Percentiles rank a stretch among this genome's conserved stretches.
These are phyloP conservation scores for Pouteria campechiana DNA, from an alignment of 179 eudicot species.

Conservation along the genomic window DNA sequence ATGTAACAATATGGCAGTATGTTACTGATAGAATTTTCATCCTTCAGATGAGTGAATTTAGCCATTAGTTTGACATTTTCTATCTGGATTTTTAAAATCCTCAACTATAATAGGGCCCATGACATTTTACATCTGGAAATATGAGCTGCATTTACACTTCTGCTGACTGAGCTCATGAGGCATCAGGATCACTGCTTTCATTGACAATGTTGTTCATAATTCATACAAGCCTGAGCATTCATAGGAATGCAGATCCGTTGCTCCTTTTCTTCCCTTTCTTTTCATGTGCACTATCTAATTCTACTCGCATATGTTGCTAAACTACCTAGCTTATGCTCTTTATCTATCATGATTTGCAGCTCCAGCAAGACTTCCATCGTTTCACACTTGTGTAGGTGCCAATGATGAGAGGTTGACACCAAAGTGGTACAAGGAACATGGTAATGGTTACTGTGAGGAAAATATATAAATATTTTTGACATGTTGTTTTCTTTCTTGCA, in stretches of 20 bases:
- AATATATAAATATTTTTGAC: background rate
- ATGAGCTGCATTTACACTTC: too few species aligned
- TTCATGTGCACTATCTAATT: background rate
- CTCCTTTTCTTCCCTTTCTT: background rate
- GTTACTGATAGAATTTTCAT: too few species aligned
- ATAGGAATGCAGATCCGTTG: background rate
- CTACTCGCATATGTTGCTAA: background rate
- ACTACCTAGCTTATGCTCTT: background rate
- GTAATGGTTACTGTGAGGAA: too few species aligned
- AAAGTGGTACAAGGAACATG: slow-evolving; percentile 98
- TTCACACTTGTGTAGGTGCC: slow-evolving; percentile 93
- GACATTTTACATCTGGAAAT: too few species aligned
- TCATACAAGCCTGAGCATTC: background rate
- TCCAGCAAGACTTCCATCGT: slow-evolving; percentile 91
- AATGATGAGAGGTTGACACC: slow-evolving; percentile 81
- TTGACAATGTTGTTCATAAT: background rate
- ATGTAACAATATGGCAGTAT: too few species aligned
- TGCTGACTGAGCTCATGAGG: too few species aligned
- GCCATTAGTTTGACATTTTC: too few species aligned
- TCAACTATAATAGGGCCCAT: too few species aligned
- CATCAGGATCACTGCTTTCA: too few species aligned
- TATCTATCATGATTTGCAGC: slow-evolving; percentile 31
- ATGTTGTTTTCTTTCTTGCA: background rate
- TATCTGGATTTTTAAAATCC: too few species aligned
- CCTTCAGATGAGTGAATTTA: too few species aligned